Evolutionary conservation across 495 filamentous ascomycete genomes (phyloP).

Genomic region (Podospora australis): DNA sequence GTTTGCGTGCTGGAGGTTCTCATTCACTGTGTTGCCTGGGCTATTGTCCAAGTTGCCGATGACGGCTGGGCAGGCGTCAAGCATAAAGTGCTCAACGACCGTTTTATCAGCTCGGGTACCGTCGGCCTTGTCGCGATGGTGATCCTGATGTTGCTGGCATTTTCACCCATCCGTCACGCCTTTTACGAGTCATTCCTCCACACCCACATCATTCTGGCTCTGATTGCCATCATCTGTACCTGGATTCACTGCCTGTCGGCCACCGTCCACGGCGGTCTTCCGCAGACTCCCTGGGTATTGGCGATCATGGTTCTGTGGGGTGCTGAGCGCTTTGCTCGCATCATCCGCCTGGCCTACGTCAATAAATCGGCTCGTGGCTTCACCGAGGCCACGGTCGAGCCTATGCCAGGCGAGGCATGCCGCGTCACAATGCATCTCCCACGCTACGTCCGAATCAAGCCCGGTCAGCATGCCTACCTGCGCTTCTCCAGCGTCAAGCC

Average conservation of each 20-base stretch:
- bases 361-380: constrained; percentile 55
- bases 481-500: constrained; percentile 68
- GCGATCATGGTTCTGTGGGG: constrained; percentile 68
- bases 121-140: constrained; percentile 50
- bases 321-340: constrained; percentile 63
- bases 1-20: constrained; percentile 73
- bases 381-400: constrained; percentile 67
- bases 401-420: constrained; percentile 73
- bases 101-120: constrained; percentile 51
- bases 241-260: constrained; percentile 62
- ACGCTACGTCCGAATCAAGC: constrained; percentile 67
- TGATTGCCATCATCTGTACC: constrained; percentile 52
- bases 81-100: constrained; percentile 39
- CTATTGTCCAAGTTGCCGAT: constrained; percentile 59
- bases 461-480: constrained; percentile 84
- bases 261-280: constrained; percentile 41
- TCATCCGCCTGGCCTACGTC: constrained; percentile 62
- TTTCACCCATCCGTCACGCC: constrained; percentile 77
- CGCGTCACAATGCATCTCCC: constrained; percentile 76
- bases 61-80: constrained; percentile 56
- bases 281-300: constrained; percentile 60
- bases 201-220: constrained; percentile 66
- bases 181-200: constrained; percentile 95
- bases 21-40: constrained; percentile 70
- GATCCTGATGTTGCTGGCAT: constrained; percentile 55